Evolutionary conservation across 768 basidiomycete genomes (phyloP), one percentile per base, ranked within the genome.

Genomic region (Mrakia frigida): DNA sequence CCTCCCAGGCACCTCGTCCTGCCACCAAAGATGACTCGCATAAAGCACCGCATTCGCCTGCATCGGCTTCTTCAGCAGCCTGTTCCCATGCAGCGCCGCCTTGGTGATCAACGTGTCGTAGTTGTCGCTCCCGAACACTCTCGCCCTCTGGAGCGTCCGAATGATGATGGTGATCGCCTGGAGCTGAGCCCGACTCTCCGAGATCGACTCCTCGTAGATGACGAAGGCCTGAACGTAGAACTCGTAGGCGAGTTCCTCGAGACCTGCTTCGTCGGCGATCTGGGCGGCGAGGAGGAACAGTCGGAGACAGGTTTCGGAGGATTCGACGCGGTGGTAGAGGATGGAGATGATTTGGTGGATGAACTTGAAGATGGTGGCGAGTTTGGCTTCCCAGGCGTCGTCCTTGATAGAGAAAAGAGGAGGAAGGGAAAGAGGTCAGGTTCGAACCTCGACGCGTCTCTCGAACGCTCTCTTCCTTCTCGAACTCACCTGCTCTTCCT

Each of bases 11-110:
- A 86, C 83, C 35, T 88, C 86, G 78, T 91, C 91, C 82, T 98
- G 97, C 95, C 95, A 99, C 96, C 96, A 99, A 80, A 99, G 85
- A 84, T 99, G 97, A 82, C 94, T 97, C 11, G 97, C 97, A 41
- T 94, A 86, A 69, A 92, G 90, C 31, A 98, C 97, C 6, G 96
- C 97, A 13, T 90, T 92, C 18, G 95, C 91, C 84, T 98, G 97
- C 83, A 98, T 96, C 18, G 93, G 93, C 87, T 99, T 98, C 88
- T 99, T 99, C 83, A 99, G 83, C 79, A 98, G 84, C 84, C 96
- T 96, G 41, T 94, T 92, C 6, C 93, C 94, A 83, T 99, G 97
- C 79, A 98, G 85, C 9, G 96, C 96, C n/a, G 96, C 97, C 84
- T 99, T 98, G 37, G 97, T 98, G 81, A 98, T 94, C 78, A 99